Evolutionary conservation across 768 basidiomycete genomes (phyloP), one percentile per base, ranked within the genome.

Genomic region (Inosperma sp.): DNA sequence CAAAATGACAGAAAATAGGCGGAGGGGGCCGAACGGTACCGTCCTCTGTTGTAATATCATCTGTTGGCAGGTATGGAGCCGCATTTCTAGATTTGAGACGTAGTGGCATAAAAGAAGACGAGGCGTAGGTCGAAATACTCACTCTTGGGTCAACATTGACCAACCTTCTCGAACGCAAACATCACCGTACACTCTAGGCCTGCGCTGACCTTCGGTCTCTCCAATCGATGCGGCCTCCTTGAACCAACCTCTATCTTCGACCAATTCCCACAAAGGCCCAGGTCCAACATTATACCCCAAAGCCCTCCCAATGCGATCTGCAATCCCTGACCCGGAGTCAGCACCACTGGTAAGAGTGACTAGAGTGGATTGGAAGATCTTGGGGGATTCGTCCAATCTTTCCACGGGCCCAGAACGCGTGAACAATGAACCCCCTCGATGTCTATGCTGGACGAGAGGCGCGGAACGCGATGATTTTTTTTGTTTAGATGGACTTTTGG

Each of bases 181-280:
- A 34, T 68, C 65, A 30, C 60, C 43, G 59, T 86, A 74, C 2
- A 88, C 87, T 48, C 72, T 72, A 3, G 86, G 88, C 45, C 84
- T 70, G 14, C 81, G 72, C 29, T 64, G 72, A 8, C 65, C 73
- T 56, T 87, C 85, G 1, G 60, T 64, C 39, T 71, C 72, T 29
- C 67, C 67, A 0, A 54, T 57, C 9, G 61, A 51, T 26, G 61
- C 52, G 3, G 77, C 73, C 57, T 91, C 89, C 60, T 86, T 89
- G 64, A 73, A 91, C 78, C 85, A 92, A 1, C 77, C 80, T 43
- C 87, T 67, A 56, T 93, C 90, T 60, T 93, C 90, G 35, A 78
- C 66, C 29, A 90, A 65, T 52, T 90, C 84, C 88, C 88, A 92
- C 5, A 88, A 58, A 1, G 88, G 87, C 0, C 90, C 89, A 3